Conservation (phyloP, 306 rosid genomes). For the Arachis stenosperma region DNA sequence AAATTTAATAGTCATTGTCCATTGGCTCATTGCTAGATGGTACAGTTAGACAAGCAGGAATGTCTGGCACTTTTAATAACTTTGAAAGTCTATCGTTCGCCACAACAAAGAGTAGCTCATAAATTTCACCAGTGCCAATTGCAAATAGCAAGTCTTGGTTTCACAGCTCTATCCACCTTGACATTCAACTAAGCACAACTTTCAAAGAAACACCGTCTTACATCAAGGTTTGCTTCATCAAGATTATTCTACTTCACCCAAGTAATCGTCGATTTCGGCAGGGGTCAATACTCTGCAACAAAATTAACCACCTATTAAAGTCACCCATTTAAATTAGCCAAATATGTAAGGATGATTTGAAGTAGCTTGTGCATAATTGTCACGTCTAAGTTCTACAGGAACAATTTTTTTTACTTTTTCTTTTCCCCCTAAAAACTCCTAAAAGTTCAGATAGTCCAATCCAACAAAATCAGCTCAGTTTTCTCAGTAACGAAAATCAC, state of each 20-base stretch:
- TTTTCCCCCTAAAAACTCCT: neutral
- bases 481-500: neutral
- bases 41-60: constrained; percentile 26
- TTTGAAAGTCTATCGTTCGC: constrained; percentile 35
- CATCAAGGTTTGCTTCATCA: constrained; percentile 23
- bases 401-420: neutral
- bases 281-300: constrained; percentile 91
- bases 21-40: neutral
- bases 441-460: neutral
- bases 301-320: constrained; percentile 26
- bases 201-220: constrained; percentile 37
- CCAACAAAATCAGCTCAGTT: constrained; percentile 21
- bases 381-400: neutral
- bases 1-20: neutral
- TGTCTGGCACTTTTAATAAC: constrained; percentile 25
- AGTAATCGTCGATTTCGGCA: constrained; percentile 92
- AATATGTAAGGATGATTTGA: constrained; percentile 1
- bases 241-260: constrained; percentile 89
- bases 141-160: constrained; percentile 12
- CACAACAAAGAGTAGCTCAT: constrained; percentile 31
- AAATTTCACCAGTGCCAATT: constrained; percentile 33
- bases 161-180: constrained; percentile 21
- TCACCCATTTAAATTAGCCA: neutral
- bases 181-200: constrained; percentile 36
- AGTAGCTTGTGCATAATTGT: constrained; percentile 4